phyloP scores from a whole-genome alignment of 176 grass and related monocot species.

The Eleusine indica region DNA sequence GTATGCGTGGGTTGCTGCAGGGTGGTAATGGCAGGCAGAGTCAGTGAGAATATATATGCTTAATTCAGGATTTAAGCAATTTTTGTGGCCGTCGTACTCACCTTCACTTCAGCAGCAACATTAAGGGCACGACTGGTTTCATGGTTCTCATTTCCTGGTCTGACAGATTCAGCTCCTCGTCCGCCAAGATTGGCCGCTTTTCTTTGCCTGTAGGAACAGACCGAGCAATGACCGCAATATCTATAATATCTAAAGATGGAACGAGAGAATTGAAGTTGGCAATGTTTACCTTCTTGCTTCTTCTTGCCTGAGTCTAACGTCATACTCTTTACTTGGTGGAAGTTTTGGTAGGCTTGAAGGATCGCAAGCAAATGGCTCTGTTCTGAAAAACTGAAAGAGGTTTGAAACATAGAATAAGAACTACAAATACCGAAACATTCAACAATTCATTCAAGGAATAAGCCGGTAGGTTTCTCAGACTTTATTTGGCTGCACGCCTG shows the following conservation, averaged over 20 bases:
- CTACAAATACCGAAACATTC: conserved; percentile 9
- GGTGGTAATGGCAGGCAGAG: conserved; percentile 14
- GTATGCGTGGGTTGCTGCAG: conserved; percentile 51
- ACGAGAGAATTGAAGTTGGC: not conserved
- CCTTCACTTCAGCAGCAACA: conserved; percentile 55
- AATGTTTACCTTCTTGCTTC: conserved; percentile 61
- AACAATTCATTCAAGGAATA: not conserved
- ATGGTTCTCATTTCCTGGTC: conserved; percentile 54
- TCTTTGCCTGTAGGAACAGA: conserved; percentile 58
- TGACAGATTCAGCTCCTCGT: conserved; percentile 60
- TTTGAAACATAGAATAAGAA: conserved; percentile 31
- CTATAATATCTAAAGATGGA: conserved; percentile 14
- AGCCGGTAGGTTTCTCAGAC: not conserved
- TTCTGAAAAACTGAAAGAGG: conserved; percentile 74
- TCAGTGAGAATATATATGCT: not conserved
- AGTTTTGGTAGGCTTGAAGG: conserved; percentile 74
- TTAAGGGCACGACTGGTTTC: conserved; percentile 44
- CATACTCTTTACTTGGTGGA: conserved; percentile 96
- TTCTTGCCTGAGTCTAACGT: conserved; percentile 72
- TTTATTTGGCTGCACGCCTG: not conserved
- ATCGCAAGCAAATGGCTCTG: conserved; percentile 67
- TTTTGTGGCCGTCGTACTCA: conserved; percentile 7
- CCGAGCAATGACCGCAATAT: conserved; percentile 19
- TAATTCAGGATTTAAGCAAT: not conserved
- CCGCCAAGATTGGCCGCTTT: conserved; percentile 42